phyloP scores from a whole-genome alignment of 2,329 filamentous ascomycete genomes.

The Penicillium expansum region DNA sequence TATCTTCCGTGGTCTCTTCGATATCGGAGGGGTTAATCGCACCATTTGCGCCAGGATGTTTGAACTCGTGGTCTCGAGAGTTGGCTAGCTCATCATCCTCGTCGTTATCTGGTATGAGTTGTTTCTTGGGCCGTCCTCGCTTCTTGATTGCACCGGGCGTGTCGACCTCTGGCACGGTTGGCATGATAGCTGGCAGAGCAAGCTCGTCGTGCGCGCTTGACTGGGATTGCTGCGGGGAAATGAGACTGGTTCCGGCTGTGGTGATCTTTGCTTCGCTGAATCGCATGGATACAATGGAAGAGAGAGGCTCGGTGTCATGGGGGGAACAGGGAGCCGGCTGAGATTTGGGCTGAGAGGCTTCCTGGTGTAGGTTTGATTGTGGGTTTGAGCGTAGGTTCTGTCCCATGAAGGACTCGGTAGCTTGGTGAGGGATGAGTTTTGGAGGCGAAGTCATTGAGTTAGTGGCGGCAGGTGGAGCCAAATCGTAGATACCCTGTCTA shows the following conservation, averaged over 20 bases:
- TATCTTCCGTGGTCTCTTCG: conserved; percentile 22
- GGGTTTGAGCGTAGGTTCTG: background rate
- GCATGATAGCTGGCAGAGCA: conserved; percentile 20
- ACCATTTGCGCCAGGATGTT: conserved; percentile 3
- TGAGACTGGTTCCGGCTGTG: conserved; percentile 5
- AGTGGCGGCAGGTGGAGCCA: conserved; percentile 7
- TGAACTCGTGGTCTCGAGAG: conserved; percentile 2
- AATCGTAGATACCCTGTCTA: conserved; percentile 8
- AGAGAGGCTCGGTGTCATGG: conserved; percentile 42
- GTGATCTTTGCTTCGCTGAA: conserved; percentile 27
- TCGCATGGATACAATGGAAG: conserved; percentile 32
- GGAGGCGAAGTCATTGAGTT: conserved; percentile 2
- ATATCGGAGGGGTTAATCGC: conserved; percentile 11
- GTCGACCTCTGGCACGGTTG: conserved; percentile 23
- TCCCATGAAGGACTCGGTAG: background rate
- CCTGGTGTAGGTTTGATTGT: conserved; percentile 7
- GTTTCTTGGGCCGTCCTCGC: conserved; percentile 33
- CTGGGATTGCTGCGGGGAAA: conserved; percentile 20
- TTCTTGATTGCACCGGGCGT: conserved; percentile 27
- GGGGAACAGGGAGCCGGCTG: conserved; percentile 32
- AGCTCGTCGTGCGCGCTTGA: conserved; percentile 29
- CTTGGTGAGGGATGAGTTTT: background rate
- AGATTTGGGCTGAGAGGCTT: conserved; percentile 23
- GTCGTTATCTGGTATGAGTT: conserved; percentile 22
- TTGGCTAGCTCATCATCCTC: conserved; percentile 31